Evolutionary conservation across 768 basidiomycete genomes (phyloP).

Genomic region (Amanita polypyramis): DNA sequence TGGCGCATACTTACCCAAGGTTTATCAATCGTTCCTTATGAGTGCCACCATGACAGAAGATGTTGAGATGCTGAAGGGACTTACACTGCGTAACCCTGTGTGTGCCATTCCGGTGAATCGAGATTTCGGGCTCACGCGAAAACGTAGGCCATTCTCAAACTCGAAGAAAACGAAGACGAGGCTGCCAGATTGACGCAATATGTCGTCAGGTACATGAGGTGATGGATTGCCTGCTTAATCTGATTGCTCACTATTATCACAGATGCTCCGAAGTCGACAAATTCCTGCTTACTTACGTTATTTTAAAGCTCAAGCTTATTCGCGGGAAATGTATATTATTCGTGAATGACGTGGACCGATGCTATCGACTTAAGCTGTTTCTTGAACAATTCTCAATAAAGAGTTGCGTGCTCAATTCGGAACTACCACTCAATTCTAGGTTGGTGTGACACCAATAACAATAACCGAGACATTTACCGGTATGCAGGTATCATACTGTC

Average conservation of each 20-base stretch:
- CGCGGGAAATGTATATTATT: conserved; percentile 95
- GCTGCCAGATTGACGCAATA: conserved; percentile 78
- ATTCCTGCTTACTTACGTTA: conserved; percentile 91
- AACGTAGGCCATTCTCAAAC: conserved; percentile 64
- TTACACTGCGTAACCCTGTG: conserved; percentile 82
- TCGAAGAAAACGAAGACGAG: conserved; percentile 84
- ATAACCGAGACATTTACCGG: background rate
- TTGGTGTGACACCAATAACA: conserved; percentile 14
- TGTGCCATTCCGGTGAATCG: conserved; percentile 8
- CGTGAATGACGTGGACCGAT: conserved; percentile 91
- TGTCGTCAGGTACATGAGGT: conserved; percentile 51
- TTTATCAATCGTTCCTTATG: conserved; percentile 91
- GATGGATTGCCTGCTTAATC: background rate
- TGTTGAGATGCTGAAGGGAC: conserved; percentile 82
- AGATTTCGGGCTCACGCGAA: background rate
- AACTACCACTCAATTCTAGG: conserved; percentile 92
- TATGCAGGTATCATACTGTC: conserved; percentile 79
- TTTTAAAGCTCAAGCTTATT: conserved; percentile 92
- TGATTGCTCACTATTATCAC: conserved; percentile 6
- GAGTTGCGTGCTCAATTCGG: conserved; percentile 91
- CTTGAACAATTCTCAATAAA: conserved; percentile 96
- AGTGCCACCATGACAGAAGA: conserved; percentile 97
- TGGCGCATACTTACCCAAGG: conserved; percentile 64
- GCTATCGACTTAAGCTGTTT: conserved; percentile 95
- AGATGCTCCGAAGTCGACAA: conserved; percentile 94